Base-by-base conservation (phyloP, 305 asterid genomes). In the Fraxinus nigra region DNA sequence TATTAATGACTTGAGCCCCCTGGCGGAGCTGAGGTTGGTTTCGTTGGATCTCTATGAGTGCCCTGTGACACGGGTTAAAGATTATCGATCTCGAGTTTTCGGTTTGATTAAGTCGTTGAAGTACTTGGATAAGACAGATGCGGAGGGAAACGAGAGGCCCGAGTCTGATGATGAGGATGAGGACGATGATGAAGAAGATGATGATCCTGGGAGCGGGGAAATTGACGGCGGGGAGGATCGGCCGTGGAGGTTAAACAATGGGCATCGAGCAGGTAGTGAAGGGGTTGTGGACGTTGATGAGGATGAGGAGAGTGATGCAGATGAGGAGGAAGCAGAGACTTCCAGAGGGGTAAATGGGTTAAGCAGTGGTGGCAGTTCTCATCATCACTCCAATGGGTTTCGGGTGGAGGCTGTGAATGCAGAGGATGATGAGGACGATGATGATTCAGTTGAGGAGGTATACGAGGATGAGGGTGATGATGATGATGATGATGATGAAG, bases 31-130 rank as follows among this genome's bases (percentile, higher is more conserved):
- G 77, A 90, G 93, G 78, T 81, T 95, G 75, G 95, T 94, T 14
- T 94, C 98, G 5, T 87, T 95, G 88, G 99, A 95, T 95, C 98
- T 95, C 0, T 95, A 95, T 43, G 99, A 95, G 89, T 94, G 99
- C 83, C 98, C 97, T 1, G 96, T 95, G 3, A 95, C 98, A 10
- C 88, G 98, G 88, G 91, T 91, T 78, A 91, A 92, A 90, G 97
- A 94, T 75, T 94, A 94, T 81, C 93, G 97, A 87, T 89, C 97
- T 83, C 92, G 92, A 18, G 98, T 92, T 84, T 93, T 95, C 40
- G 95, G 96, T 11, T 88, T 95, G 93, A 94, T 94, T 88, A 88
- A 85, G 89, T 92, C 97, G 38, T 86, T 95, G 86, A 92, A 89
- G 87, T 93, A 89, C 87, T 83, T 94, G 91, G 99, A 95, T 90